Conservation (phyloP, 1,284 basidiomycete species). For the Papiliotrema nemorosa region DNA sequence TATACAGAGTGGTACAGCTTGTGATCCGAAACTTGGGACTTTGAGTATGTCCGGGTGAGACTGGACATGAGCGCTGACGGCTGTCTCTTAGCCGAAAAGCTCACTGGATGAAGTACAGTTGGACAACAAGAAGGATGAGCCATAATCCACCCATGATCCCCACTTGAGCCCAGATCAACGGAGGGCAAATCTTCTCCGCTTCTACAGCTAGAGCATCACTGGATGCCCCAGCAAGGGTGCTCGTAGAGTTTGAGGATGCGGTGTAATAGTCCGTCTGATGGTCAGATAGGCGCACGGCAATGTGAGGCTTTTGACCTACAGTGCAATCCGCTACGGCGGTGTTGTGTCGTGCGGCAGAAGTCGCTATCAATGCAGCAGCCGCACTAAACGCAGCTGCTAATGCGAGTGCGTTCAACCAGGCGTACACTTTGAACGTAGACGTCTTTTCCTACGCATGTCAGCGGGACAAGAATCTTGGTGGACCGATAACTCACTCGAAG, state of each 20-base stretch:
- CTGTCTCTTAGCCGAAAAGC: too few relatives aligned
- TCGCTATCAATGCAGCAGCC: conserved; percentile 71
- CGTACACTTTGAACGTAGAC: conserved; percentile 69
- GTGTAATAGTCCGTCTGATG: conserved; percentile 29
- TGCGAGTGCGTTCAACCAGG: conserved; percentile 62
- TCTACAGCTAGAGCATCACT: conserved; percentile 47
- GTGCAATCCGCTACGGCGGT: conserved; percentile 66
- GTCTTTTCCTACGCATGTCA: conserved; percentile 63
- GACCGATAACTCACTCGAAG: conserved; percentile 56
- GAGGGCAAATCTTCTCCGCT: conserved; percentile 68
- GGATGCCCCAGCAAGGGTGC: conserved; percentile 8
- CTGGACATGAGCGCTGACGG: conserved; percentile 45
- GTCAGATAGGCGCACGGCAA: background rate
- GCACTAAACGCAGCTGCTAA: conserved; percentile 65
- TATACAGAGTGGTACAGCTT: conserved; percentile 72
- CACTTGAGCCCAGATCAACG: conserved; percentile 87
- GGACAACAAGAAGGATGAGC: conserved; percentile 68
- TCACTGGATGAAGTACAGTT: conserved; percentile 56
- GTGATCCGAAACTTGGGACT: conserved; percentile 71
- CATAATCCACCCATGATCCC: conserved; percentile 84
- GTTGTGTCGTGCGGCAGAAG: conserved; percentile 70
- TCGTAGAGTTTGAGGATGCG: conserved; percentile 36
- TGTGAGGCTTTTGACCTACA: conserved; percentile 48
- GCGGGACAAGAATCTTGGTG: background rate
- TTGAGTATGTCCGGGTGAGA: conserved; percentile 68